Evolutionary conservation across 2,329 filamentous ascomycete species (phyloP).

Genomic region (Akanthomyces lecanii): DNA sequence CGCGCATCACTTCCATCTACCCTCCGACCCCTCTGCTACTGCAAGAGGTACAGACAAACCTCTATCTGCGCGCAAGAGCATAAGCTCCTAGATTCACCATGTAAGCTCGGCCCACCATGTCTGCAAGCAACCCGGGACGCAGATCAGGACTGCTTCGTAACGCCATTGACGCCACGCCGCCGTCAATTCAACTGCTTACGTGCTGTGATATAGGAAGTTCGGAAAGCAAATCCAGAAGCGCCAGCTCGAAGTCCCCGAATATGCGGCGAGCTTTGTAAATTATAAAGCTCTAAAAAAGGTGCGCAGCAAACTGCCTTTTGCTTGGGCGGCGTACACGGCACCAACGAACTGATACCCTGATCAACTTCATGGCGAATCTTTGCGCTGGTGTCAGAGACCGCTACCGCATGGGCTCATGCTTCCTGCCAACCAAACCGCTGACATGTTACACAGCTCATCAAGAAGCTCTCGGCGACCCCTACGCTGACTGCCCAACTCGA

Average conservation of each 20-base stretch:
- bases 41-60: neutral
- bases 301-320: slow-evolving; percentile 22
- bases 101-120: slow-evolving; percentile 27
- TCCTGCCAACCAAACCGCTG: neutral
- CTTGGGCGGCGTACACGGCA: neutral
- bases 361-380: neutral
- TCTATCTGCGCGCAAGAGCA: neutral
- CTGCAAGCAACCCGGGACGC: neutral
- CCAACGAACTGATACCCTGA: neutral
- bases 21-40: neutral
- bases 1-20: neutral
- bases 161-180: neutral
- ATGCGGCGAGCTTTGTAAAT: slow-evolving; percentile 98
- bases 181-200: slow-evolving; percentile 6
- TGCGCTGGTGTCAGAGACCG: neutral
- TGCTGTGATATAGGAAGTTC: slow-evolving; percentile 73
- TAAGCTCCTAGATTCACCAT: slow-evolving; percentile 28
- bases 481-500: slow-evolving; percentile 74
- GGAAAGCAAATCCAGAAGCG: slow-evolving; percentile 99
- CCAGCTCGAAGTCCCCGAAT: slow-evolving; percentile 98
- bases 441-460: slow-evolving; percentile 73
- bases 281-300: slow-evolving; percentile 99
- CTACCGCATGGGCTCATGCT: neutral
- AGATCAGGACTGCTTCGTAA: neutral
- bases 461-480: slow-evolving; percentile 91